phyloP scores from a whole-genome alignment of 257 asterid species.

The Solanum corneliomulleri region DNA sequence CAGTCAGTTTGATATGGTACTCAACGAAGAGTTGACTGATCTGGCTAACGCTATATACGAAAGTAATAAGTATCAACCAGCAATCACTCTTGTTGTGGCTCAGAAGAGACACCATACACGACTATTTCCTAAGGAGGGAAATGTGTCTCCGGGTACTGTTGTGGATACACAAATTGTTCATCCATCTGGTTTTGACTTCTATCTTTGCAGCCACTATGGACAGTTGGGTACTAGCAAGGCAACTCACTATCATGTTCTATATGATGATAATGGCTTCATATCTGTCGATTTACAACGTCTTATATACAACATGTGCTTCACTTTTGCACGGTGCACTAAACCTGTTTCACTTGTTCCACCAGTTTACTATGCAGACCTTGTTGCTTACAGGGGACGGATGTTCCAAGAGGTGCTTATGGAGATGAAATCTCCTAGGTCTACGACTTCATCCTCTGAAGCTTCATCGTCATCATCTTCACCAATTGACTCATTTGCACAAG shows the following conservation, averaged over 20 bases:
- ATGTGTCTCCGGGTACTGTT: conserved; percentile 72
- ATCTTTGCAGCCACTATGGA: conserved; percentile 69
- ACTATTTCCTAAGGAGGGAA: conserved; percentile 22
- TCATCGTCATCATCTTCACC: conserved; percentile 1
- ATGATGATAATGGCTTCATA: conserved; percentile 46
- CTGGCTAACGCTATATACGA: conserved; percentile 16
- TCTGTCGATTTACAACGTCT: conserved; percentile 48
- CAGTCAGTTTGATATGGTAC: conserved; percentile 68
- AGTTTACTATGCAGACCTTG: conserved; percentile 67
- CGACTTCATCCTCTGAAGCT: neutral
- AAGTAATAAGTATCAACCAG: conserved; percentile 21
- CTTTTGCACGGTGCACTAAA: conserved; percentile 58
- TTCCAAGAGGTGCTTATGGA: conserved; percentile 44
- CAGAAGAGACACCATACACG: conserved; percentile 71
- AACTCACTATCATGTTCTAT: conserved; percentile 51
- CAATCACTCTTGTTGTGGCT: conserved; percentile 56
- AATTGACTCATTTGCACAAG: conserved; percentile 16
- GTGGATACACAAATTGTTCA: conserved; percentile 56
- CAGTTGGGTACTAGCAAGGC: conserved; percentile 78
- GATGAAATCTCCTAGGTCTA: neutral
- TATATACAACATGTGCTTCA: conserved; percentile 62
- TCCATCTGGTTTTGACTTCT: conserved; percentile 57
- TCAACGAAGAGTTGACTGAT: conserved; percentile 36
- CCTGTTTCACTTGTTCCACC: conserved; percentile 75
- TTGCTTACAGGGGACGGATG: conserved; percentile 62